Evolutionary conservation across 1,284 basidiomycete genomes (phyloP), one percentile per base, ranked within the genome.

Genomic region (Cutaneotrichosporon sp.): DNA sequence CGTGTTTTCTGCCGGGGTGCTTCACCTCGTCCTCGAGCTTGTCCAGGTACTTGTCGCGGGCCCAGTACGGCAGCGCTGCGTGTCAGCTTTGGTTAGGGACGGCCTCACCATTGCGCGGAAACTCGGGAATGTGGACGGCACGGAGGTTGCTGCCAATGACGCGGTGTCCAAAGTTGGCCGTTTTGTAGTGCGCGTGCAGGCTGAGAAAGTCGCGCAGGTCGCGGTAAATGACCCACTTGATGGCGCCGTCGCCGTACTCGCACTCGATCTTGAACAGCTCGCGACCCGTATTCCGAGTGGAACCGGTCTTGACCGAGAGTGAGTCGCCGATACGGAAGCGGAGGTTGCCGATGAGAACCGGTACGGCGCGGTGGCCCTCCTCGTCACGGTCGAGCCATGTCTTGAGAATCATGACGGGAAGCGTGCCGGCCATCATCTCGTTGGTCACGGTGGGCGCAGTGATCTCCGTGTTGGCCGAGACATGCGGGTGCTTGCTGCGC

Each of bases 201-300:
- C 86, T 87, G 49, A 97, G 63, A 68, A 99, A 97, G 72, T 98
- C 94, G 56, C 90, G 84, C 48, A 97, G 79, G 73, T 94, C 88
- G 50, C 94, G 85, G 75, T 98, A 97, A 42, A 98, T 83, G 30
- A 97, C 91, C 94, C 96, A 98, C 71, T 89, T 85, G 53, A 87
- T 85, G 4, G 86, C 85, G n/a, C 90, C 90, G 61, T 96, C 92
- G 1, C 90, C 94, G 68, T 98, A 97, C 75, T 96, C 90, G 74
- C 93, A 94, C 74, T 81, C 74, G 36, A 76, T 61, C 59, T 74
- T 72, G 66, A 73, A 76, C 63, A 75, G 69, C 52, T 74, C 74
- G 42, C 69, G 65, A 1, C 40, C 40, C 2, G 26, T 42, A 30
- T 46, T 45, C 12, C 39, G 37, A 5, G 26, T 30, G 17, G 26